Evolutionary conservation across 257 asterid species (phyloP).

Genomic region (Solanum corneliomulleri): DNA sequence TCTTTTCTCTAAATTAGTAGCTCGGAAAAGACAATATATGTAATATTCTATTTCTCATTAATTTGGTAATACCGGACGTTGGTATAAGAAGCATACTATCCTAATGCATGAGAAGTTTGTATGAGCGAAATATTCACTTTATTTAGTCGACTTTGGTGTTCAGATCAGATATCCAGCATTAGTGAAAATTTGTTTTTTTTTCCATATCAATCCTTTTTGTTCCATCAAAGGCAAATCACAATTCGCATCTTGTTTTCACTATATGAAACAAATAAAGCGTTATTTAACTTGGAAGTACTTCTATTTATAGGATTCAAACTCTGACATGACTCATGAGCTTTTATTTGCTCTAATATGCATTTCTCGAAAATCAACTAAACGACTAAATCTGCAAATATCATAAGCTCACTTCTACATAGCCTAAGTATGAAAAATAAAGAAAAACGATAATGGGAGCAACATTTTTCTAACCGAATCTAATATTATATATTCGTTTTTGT

Average conservation of each 20-base stretch:
- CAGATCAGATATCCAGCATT: not conserved
- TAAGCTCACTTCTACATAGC: not conserved
- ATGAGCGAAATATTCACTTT: not conserved
- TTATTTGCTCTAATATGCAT: not conserved
- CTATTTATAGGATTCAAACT: not conserved
- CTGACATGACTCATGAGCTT: not conserved
- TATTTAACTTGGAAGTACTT: not conserved
- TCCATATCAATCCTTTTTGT: not conserved
- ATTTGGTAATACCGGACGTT: not conserved
- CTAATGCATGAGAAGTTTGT: not conserved
- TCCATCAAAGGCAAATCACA: not conserved
- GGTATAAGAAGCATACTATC: not conserved
- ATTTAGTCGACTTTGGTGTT: not conserved
- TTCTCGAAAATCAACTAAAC: not conserved
- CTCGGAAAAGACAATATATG: not conserved
- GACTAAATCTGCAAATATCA: not conserved
- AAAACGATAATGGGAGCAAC: not conserved
- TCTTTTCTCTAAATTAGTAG: not conserved
- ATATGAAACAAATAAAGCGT: not conserved
- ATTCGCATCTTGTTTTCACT: not conserved
- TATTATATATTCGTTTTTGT: not conserved
- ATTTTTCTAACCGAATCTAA: not conserved
- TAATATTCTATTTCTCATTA: not conserved
- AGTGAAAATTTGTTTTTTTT: not conserved
- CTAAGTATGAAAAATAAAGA: not conserved